phyloP scores from a whole-genome alignment of 192 early-diverging fungal species.

The Pilaira anomala region DNA sequence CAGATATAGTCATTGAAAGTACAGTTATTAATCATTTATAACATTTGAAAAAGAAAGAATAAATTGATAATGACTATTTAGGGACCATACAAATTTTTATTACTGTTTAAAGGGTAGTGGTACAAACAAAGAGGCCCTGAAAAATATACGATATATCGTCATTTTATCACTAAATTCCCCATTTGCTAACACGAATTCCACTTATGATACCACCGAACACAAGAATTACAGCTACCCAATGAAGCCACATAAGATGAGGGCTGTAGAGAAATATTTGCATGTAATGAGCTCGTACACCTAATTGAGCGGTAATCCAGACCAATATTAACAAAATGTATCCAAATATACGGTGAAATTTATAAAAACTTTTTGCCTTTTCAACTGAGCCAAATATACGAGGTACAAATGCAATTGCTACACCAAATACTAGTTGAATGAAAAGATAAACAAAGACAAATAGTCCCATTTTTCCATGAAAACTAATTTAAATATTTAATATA shows the following conservation, averaged over 20 bases:
- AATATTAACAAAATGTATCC: conserved; percentile 36
- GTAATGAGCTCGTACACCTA: conserved; percentile 35
- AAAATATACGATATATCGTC: neutral
- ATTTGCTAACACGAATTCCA: conserved; percentile 18
- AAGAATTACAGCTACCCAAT: conserved; percentile 17
- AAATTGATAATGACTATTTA: too few species aligned
- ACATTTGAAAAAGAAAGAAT: neutral
- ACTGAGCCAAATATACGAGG: conserved; percentile 30
- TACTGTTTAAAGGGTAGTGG: neutral
- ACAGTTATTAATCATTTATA: neutral
- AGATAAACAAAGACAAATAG: conserved; percentile 26
- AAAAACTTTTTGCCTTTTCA: conserved; percentile 27
- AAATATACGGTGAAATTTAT: conserved; percentile 39
- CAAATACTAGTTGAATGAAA: conserved; percentile 32
- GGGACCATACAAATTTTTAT: neutral
- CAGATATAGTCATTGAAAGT: too few species aligned
- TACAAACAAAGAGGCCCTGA: neutral
- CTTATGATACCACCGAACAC: conserved; percentile 5
- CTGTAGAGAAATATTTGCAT: conserved; percentile 23
- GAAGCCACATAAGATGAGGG: conserved; percentile 21
- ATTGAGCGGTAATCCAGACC: conserved; percentile 35
- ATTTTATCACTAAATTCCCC: conserved; percentile 5
- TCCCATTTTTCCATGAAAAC: conserved; percentile 36
- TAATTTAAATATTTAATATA: neutral
- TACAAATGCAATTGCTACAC: conserved; percentile 28